These are phyloP conservation scores for Peronosclerospora sorghi DNA, from an alignment of 352 stramenopile genomes.

Conservation along the genomic window DNA sequence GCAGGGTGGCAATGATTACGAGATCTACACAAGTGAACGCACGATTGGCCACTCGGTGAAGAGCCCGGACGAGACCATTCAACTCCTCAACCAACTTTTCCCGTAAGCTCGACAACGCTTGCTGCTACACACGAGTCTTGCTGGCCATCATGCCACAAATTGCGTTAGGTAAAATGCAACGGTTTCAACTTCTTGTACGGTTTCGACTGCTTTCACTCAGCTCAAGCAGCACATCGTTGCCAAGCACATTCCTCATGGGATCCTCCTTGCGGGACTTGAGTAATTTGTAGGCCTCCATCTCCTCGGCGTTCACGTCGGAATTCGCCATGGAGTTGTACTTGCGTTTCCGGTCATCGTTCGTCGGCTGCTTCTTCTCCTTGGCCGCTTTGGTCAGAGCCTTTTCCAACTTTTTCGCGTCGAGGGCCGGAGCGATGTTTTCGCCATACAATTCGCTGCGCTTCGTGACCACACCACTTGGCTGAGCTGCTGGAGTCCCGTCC, in stretches of 20 bases:
- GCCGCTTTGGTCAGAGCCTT: constrained; percentile 69
- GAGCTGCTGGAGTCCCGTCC: constrained; percentile 4
- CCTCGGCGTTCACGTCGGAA: constrained; percentile 88
- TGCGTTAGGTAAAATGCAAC: constrained; percentile 14
- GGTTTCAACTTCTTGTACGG: constrained; percentile 13
- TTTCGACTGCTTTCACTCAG: constrained; percentile 17
- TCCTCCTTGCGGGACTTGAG: constrained; percentile 83
- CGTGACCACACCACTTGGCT: constrained; percentile 22
- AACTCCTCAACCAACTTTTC: constrained; percentile 95
- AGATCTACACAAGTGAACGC: constrained; percentile 94
- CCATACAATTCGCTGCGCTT: constrained; percentile 85
- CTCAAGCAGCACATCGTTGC: constrained; percentile 37
- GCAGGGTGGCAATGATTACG: constrained; percentile 97
- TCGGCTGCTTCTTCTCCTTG: constrained; percentile 44
- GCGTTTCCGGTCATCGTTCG: constrained; percentile 73
- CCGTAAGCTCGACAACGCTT: constrained; percentile 31
- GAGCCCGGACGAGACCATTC: constrained; percentile 93
- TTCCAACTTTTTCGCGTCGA: constrained; percentile 82
- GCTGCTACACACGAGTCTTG: constrained; percentile 7
- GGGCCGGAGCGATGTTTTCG: constrained; percentile 61
- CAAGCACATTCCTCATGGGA: constrained; percentile 90
- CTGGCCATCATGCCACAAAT: constrained; percentile 19
- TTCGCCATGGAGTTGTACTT: constrained; percentile 91
- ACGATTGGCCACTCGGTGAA: constrained; percentile 96
- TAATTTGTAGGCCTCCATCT: constrained; percentile 94